Evolutionary conservation across 805 yeast species (phyloP).

Genomic region (Scheffersomyces stipitis): DNA sequence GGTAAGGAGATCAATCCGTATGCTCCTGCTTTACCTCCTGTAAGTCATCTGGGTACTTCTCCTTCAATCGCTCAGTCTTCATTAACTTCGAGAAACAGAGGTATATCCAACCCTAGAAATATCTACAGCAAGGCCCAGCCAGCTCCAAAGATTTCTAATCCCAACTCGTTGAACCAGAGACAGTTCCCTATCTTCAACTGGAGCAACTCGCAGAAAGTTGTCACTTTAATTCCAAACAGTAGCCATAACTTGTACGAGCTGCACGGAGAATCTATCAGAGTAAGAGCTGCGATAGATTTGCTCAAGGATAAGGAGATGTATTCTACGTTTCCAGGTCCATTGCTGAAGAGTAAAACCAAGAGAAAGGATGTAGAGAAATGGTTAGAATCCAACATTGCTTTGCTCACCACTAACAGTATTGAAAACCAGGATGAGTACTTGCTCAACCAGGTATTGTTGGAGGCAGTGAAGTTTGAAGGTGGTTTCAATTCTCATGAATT

Average conservation of each 20-base stretch:
- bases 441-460: constrained; percentile 30
- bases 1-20: constrained; percentile 43
- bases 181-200: constrained; percentile 81
- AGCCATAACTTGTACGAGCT: constrained; percentile 2
- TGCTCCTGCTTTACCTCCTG: constrained; percentile 30
- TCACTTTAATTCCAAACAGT: constrained; percentile 25
- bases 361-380: constrained; percentile 71
- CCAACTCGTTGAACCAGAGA: constrained; percentile 52
- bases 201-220: constrained; percentile 36
- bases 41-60: constrained; percentile 2
- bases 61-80: not conserved
- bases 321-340: constrained; percentile 65
- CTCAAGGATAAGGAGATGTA: constrained; percentile 23
- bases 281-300: constrained; percentile 21
- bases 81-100: constrained; percentile 18
- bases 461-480: constrained; percentile 30
- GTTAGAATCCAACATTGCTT: constrained; percentile 27
- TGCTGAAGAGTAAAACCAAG: constrained; percentile 55
- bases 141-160: constrained; percentile 41
- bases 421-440: constrained; percentile 23
- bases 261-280: constrained; percentile 27
- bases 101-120: constrained; percentile 21
- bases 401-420: constrained; percentile 7
- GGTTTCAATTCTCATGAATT: constrained; percentile 27
- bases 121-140: constrained; percentile 17